Evolutionary conservation across 2,329 filamentous ascomycete genomes (phyloP).

Genomic region (Talaromyces sp.): DNA sequence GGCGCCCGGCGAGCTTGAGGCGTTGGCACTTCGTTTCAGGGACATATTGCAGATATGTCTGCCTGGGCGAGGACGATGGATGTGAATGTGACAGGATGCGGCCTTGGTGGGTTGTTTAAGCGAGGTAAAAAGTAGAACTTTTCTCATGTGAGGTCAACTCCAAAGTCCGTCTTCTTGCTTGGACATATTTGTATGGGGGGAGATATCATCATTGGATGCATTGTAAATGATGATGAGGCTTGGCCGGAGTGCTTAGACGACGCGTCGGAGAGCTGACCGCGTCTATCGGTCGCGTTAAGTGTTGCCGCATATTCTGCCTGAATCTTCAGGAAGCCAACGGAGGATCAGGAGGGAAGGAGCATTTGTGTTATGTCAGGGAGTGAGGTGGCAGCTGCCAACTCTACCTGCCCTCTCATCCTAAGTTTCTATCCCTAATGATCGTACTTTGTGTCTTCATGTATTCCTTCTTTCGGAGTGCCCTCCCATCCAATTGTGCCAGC

Average conservation of each 20-base stretch:
- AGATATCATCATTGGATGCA: not conserved
- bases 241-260: not conserved
- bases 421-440: not conserved
- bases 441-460: not conserved
- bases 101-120: not conserved
- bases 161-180: not conserved
- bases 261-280: constrained; percentile 7
- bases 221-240: not conserved
- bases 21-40: constrained; percentile 64
- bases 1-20: constrained; percentile 43
- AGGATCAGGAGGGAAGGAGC: not conserved
- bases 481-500: not conserved
- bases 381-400: not conserved
- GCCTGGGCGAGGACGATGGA: not conserved
- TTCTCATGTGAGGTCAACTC: not conserved
- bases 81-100: not conserved
- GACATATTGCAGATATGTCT: constrained; percentile 29
- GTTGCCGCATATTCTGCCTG: not conserved
- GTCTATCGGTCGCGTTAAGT: not conserved
- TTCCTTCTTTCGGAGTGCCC: not conserved
- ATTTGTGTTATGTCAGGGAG: not conserved
- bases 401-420: not conserved
- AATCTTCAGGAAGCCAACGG: not conserved
- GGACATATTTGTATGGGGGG: not conserved
- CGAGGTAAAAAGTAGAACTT: not conserved